phyloP scores from a whole-genome alignment of 1,284 basidiomycete genomes.

The Rhizoctonia solani region DNA sequence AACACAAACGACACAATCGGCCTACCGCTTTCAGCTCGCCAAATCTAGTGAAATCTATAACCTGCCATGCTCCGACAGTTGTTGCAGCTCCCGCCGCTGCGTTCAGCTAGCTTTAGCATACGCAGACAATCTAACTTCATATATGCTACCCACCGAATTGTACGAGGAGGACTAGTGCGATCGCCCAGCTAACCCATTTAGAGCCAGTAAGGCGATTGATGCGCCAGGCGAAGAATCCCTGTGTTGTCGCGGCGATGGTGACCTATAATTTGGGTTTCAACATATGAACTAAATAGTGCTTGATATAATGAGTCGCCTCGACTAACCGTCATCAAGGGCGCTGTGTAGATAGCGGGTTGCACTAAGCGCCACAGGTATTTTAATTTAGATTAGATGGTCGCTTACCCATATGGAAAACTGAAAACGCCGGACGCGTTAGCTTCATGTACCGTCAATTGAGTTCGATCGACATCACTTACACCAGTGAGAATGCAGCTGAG shows the following conservation, averaged over 20 bases:
- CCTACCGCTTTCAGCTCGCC: constrained; percentile 43
- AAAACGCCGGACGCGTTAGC: background rate
- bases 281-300: background rate
- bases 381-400: background rate
- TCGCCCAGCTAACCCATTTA: constrained; percentile 15
- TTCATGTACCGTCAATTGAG: background rate
- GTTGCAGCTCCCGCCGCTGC: constrained; percentile 45
- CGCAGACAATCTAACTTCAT: background rate
- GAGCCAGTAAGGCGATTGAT: constrained; percentile 11
- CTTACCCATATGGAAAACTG: constrained; percentile 23
- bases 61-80: constrained; percentile 46
- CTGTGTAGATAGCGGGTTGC: background rate
- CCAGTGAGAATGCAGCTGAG: constrained; percentile 14
- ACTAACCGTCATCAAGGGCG: constrained; percentile 17
- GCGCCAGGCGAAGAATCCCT: constrained; percentile 36
- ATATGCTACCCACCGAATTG: constrained; percentile 7
- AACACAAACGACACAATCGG: background rate
- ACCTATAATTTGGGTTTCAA: background rate
- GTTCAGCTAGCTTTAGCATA: background rate
- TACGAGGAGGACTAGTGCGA: background rate
- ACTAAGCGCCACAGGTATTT: background rate
- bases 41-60: constrained; percentile 46
- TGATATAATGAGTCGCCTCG: background rate
- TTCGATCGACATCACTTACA: constrained; percentile 5
- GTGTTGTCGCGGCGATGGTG: constrained; percentile 15